Evolutionary conservation across 2,329 filamentous ascomycete genomes (phyloP).

Genomic region (Penicillium sp.): DNA sequence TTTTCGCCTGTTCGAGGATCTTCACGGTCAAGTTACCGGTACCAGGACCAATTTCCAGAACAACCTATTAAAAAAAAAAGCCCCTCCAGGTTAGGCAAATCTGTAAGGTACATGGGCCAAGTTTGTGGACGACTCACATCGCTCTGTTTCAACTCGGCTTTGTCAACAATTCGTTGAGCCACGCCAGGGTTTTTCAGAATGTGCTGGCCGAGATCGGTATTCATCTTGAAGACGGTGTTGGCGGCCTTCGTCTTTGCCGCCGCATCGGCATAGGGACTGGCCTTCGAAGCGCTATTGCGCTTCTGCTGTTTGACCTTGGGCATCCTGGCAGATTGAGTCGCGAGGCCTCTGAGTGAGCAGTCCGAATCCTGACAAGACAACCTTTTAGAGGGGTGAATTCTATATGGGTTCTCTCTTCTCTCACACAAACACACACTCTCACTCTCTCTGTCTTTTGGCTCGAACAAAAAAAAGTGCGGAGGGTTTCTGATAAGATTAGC

Average conservation of each 20-base stretch:
- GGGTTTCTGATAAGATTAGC: no score
- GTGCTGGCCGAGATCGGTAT: constrained; percentile 79
- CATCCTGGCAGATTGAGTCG: constrained; percentile 35
- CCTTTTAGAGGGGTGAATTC: no score
- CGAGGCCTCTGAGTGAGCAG: no score
- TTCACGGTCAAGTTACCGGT: constrained; percentile 81
- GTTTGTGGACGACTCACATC: no score
- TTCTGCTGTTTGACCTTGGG: constrained; percentile 48
- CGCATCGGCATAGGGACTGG: constrained; percentile 33
- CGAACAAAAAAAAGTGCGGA: no score
- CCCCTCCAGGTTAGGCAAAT: no score
- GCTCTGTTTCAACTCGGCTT: constrained; percentile 81
- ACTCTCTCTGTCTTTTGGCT: no score
- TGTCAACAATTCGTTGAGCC: constrained; percentile 71
- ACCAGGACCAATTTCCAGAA: constrained; percentile 86
- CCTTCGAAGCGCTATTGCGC: constrained; percentile 40
- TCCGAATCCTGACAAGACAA: no score
- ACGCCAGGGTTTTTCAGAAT: constrained; percentile 89
- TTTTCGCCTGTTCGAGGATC: constrained; percentile 79
- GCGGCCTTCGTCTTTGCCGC: constrained; percentile 44
- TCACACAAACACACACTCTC: no score
- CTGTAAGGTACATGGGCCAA: no score
- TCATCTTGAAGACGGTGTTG: constrained; percentile 96
- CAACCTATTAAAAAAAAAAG: no score
- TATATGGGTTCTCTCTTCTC: no score